Percentiles rank a stretch among this genome's conserved stretches.
Evolutionary conservation across 2,329 filamentous ascomycete genomes (phyloP).

Genomic region (Xylariaceae sp.): DNA sequence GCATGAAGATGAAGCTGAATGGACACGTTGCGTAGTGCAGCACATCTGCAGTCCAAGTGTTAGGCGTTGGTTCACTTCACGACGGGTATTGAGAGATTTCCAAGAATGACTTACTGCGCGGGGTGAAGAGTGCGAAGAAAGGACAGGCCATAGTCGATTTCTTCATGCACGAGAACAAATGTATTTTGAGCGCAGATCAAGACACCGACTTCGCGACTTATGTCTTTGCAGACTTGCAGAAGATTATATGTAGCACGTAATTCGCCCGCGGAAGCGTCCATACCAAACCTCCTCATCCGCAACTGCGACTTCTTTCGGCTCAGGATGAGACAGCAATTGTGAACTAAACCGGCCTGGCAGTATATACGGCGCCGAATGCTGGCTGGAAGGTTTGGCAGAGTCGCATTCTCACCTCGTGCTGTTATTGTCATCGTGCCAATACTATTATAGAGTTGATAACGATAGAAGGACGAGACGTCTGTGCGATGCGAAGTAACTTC

Average conservation of each 20-base stretch:
- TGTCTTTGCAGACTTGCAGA: neutral
- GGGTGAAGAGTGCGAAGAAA: neutral
- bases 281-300: too few relatives aligned
- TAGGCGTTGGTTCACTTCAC: neutral
- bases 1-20: neutral
- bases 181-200: neutral
- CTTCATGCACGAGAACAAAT: neutral
- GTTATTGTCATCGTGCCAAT: too few relatives aligned
- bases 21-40: neutral
- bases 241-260: neutral
- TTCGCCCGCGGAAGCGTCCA: neutral
- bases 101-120: neutral
- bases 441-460: too few relatives aligned
- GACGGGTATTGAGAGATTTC: too few relatives aligned
- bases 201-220: neutral
- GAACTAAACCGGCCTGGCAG: too few relatives aligned
- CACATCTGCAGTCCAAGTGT: neutral
- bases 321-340: too few relatives aligned
- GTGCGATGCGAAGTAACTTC: too few relatives aligned
- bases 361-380: too few relatives aligned
- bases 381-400: too few relatives aligned
- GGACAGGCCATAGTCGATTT: neutral
- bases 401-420: too few relatives aligned
- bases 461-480: too few relatives aligned
- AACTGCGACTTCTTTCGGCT: too few relatives aligned